Percentiles rank a stretch among this genome's conserved stretches.
phyloP scores from a whole-genome alignment of 2,329 filamentous ascomycete species.

The Cladosporium sphaerospermum region DNA sequence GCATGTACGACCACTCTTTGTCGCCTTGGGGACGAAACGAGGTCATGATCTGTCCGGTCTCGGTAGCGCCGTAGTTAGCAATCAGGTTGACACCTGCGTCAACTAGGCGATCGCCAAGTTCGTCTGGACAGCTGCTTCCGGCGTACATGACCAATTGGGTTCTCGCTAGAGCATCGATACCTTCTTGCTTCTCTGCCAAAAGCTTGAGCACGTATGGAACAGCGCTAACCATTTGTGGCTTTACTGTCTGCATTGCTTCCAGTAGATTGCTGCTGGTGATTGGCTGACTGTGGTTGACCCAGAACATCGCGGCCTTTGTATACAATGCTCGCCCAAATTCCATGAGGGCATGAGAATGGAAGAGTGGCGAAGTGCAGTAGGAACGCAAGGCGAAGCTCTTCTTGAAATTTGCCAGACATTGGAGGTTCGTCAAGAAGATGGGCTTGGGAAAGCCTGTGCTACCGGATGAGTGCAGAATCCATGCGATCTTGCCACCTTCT shows the following conservation, averaged over 20 bases:
- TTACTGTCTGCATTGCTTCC: conserved; percentile 23
- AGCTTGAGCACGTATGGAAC: conserved; percentile 62
- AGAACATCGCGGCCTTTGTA: conserved; percentile 44
- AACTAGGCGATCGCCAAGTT: conserved; percentile 30
- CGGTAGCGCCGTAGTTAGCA: conserved; percentile 43
- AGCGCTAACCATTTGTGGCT: conserved; percentile 47
- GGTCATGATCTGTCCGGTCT: conserved; percentile 58
- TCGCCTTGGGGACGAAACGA: conserved; percentile 50
- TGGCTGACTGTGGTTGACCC: conserved; percentile 52
- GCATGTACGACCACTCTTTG: conserved; percentile 55
- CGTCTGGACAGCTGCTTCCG: conserved; percentile 30
- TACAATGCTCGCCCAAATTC: conserved; percentile 50
- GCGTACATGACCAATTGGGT: conserved; percentile 28
- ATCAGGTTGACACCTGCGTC: conserved; percentile 29
- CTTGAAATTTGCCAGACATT: conserved; percentile 45
- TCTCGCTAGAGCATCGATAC: conserved; percentile 29
- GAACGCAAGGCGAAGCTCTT: conserved; percentile 42
- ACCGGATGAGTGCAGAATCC: conserved; percentile 49
- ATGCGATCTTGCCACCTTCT: conserved; percentile 31
- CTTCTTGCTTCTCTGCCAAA: conserved; percentile 52
- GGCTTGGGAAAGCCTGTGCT: conserved; percentile 59
- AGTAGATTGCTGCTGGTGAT: conserved; percentile 39
- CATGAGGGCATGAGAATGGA: conserved; percentile 54
- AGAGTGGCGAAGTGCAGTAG: conserved; percentile 53
- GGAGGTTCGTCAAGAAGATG: conserved; percentile 52